phyloP scores from a whole-genome alignment of 2,329 filamentous ascomycete genomes.

The Colletotrichum truncatum region DNA sequence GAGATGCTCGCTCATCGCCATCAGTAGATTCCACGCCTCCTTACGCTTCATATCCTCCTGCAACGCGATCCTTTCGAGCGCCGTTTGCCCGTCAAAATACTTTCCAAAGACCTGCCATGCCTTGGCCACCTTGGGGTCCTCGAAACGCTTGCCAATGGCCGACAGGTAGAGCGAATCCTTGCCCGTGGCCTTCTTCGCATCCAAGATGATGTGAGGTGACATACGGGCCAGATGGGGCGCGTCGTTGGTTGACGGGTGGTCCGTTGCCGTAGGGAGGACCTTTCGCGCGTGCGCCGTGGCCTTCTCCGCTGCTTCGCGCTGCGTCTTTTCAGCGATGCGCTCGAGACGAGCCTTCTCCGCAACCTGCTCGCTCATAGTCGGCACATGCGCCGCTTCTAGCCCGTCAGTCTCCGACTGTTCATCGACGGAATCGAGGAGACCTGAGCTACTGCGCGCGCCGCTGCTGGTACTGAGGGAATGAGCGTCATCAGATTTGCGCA shows the following conservation, averaged over 20 bases:
- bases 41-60: constrained; percentile 88
- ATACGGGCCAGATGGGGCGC: constrained; percentile 66
- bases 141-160: constrained; percentile 65
- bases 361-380: constrained; percentile 61
- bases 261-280: constrained; percentile 56
- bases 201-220: constrained; percentile 75
- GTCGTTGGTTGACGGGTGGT: constrained; percentile 64
- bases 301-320: constrained; percentile 62
- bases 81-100: constrained; percentile 87
- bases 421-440: constrained; percentile 35
- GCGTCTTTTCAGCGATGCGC: constrained; percentile 64
- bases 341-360: constrained; percentile 70
- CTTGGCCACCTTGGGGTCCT: constrained; percentile 66
- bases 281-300: constrained; percentile 64
- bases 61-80: constrained; percentile 87
- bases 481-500: constrained; percentile 46
- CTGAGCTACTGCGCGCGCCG: constrained; percentile 12
- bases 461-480: constrained; percentile 17
- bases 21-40: constrained; percentile 75
- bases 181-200: constrained; percentile 81
- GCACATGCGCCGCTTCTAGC: constrained; percentile 33
- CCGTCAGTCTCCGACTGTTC: constrained; percentile 36
- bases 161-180: constrained; percentile 78
- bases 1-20: constrained; percentile 73
- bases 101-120: constrained; percentile 80